These are phyloP conservation scores for Hibiscus tridactylites DNA, from an alignment of 345 rosid species.

Conservation along the genomic window DNA sequence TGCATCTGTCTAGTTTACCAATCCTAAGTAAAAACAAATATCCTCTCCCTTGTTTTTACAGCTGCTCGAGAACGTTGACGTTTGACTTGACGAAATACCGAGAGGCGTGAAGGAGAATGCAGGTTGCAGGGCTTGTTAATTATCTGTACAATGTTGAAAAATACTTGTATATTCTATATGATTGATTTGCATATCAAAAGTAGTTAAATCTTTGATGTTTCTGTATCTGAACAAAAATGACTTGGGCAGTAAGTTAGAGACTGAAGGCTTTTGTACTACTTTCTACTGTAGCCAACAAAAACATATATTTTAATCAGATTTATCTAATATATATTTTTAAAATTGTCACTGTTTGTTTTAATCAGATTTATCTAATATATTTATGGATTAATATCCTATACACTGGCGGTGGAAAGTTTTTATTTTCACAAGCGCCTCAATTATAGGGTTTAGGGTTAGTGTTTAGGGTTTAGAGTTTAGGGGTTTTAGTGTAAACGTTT, in stretches of 20 bases:
- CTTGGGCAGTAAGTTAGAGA: not conserved
- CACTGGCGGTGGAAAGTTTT: too few relatives aligned
- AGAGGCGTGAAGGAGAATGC: conserved; percentile 34
- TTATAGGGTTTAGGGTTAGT: too few relatives aligned
- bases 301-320: not conserved
- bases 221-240: not conserved
- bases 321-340: not conserved
- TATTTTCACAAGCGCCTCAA: too few relatives aligned
- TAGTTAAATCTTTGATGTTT: not conserved
- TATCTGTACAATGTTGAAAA: not conserved
- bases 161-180: not conserved
- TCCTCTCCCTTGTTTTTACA: conserved; percentile 26
- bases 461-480: too few relatives aligned
- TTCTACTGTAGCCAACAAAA: not conserved
- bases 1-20: not conserved
- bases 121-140: not conserved
- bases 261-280: not conserved
- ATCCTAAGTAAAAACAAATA: not conserved
- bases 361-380: not conserved
- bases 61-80: conserved; percentile 90
- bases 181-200: not conserved
- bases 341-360: not conserved
- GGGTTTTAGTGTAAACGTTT: too few relatives aligned
- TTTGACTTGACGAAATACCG: conserved; percentile 71
- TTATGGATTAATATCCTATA: too few relatives aligned